These are phyloP conservation scores for Globisporangium cederbergense DNA, from an alignment of 352 stramenopile genomes.

Conservation along the genomic window DNA sequence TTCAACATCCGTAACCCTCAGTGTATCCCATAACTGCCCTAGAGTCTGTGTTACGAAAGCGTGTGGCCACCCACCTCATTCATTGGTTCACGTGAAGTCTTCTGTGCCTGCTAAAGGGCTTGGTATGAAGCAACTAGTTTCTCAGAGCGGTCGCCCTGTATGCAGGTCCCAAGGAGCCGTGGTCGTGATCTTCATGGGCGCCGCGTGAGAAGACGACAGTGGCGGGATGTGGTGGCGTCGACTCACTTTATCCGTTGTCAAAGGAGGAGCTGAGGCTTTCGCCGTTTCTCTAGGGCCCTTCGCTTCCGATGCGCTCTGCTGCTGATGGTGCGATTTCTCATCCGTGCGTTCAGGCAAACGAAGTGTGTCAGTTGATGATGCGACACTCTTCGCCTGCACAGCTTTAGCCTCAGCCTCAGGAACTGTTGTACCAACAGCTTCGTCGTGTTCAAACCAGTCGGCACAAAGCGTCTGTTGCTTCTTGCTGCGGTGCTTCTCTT, in stretches of 20 bases:
- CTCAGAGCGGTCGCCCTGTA: conserved; percentile 8
- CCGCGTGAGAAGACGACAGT: conserved; percentile 2
- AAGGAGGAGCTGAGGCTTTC: not conserved
- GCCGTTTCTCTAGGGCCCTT: not conserved
- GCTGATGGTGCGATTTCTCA: not conserved
- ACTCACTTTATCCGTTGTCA: conserved; percentile 5
- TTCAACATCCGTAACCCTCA: not conserved
- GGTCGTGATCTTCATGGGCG: not conserved
- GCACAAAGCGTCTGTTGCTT: conserved; percentile 17
- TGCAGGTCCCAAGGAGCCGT: conserved; percentile 10
- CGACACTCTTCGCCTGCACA: conserved; percentile 1
- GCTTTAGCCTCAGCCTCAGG: not conserved
- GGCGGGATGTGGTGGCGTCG: conserved; percentile 11
- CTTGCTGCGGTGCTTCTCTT: conserved; percentile 17
- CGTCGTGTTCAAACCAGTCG: conserved; percentile 36
- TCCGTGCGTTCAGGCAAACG: not conserved
- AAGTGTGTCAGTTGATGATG: not conserved
- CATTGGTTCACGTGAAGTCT: not conserved
- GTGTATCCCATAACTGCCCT: not conserved
- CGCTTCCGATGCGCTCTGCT: not conserved
- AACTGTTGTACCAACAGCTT: not conserved
- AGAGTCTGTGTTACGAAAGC: no score
- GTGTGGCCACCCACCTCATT: no score
- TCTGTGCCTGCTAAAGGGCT: not conserved
- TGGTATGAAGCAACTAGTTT: not conserved